phyloP scores from a whole-genome alignment of 805 yeast species.

The Alloascoidea africana region DNA sequence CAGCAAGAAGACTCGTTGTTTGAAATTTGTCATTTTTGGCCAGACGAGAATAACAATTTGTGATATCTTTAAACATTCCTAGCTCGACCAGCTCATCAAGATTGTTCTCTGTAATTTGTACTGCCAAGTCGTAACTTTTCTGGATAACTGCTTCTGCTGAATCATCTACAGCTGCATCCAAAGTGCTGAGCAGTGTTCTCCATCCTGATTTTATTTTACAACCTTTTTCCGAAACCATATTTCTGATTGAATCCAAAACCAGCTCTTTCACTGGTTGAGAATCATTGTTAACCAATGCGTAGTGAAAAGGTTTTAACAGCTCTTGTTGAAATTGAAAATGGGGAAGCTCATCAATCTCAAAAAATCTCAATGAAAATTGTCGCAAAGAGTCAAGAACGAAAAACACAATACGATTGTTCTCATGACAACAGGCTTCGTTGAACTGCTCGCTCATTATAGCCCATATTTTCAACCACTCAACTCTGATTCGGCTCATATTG shows the following conservation, averaged over 20 bases:
- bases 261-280: constrained; percentile 66
- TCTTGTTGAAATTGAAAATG: constrained; percentile 94
- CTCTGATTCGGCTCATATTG: constrained; percentile 90
- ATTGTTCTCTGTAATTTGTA: constrained; percentile 44
- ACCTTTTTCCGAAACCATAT: constrained; percentile 68
- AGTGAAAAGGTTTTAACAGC: constrained; percentile 80
- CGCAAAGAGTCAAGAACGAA: constrained; percentile 91
- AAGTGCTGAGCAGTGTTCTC: constrained; percentile 73
- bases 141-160: constrained; percentile 36
- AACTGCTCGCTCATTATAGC: constrained; percentile 86
- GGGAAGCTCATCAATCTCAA: constrained; percentile 85
- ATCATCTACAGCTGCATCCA: constrained; percentile 57
- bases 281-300: constrained; percentile 52
- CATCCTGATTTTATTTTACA: constrained; percentile 80
- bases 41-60: constrained; percentile 61
- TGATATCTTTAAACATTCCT: constrained; percentile 51
- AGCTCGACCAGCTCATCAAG: constrained; percentile 49
- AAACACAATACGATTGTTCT: constrained; percentile 60
- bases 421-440: constrained; percentile 69
- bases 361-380: constrained; percentile 82
- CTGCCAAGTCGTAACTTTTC: constrained; percentile 49
- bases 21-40: constrained; percentile 80
- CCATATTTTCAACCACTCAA: constrained; percentile 97
- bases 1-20: constrained; percentile 63
- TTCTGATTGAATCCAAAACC: constrained; percentile 80